Evolutionary conservation across 257 asterid genomes (phyloP), one percentile per base, ranked within the genome.

Genomic region (Scutellaria baicalensis): DNA sequence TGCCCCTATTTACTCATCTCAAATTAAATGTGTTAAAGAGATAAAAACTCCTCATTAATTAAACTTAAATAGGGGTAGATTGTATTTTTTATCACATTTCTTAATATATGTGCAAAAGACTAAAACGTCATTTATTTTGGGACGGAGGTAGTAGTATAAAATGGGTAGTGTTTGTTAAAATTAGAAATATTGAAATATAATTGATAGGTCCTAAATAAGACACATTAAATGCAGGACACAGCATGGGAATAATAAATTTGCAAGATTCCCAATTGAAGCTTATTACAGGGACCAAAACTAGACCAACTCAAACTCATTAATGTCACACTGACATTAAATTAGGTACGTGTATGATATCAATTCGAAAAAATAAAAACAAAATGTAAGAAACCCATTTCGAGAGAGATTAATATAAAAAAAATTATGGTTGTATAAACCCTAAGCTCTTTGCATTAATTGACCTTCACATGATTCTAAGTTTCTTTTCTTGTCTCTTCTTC

Each of bases 391-490:
- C 67, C 76, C 75, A 42, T 75, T 77, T 75, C 79, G 36, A 74
- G 73, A 57, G 55, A 45, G 64, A 66, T 76, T 71, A 74, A 17
- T 77, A 50, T 60, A 18, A 40, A 68, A 75, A n/a, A 78, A 70
- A 60, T 59, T 38, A 73, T 66, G 73, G 60, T 49, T 74, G 27
- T 51, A 51, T 40, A 70, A 77, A 81, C 79, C 78, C 83, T 70
- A 79, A 71, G 67, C 77, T 64, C 73, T 11, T 74, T 38, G 60
- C 89, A 81, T 81, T 81, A 76, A 84, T 76, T 77, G 72, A 18
- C 44, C 72, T 27, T 66, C 85, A 78, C 88, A 75, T 76, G 77
- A 66, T 75, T 77, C 78, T 77, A 69, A 64, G 70, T 23, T 75
- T 68, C 77, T 69, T 59, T 70, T 68, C 61, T 77, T 78, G 84